Percentiles rank a stretch among this genome's conserved stretches.
Evolutionary conservation across 257 asterid species (phyloP).

Genomic region (Gentiana straminea): DNA sequence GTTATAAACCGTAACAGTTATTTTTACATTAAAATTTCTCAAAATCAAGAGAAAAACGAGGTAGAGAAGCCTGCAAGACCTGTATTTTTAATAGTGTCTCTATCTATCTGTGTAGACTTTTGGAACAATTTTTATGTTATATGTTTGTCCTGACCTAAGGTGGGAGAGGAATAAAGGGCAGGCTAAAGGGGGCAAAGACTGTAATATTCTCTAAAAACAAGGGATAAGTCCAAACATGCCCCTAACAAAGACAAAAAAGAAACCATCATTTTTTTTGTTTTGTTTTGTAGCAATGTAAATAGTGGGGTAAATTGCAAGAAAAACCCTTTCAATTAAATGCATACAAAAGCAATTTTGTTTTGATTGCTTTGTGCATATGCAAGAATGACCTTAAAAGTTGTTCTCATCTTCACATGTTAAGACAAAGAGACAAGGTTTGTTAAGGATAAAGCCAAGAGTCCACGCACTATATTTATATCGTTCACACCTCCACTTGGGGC

Average conservation of each 20-base stretch:
- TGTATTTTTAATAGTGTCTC: not conserved
- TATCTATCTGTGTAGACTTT: slow-evolving; percentile 7
- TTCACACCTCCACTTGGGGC: slow-evolving; percentile 3
- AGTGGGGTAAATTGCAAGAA: slow-evolving; percentile 12
- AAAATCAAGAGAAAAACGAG: too few relatives aligned
- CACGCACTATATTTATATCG: slow-evolving; percentile 14
- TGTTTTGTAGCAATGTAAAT: slow-evolving; percentile 28
- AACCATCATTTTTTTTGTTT: slow-evolving; percentile 31
- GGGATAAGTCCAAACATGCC: slow-evolving; percentile 52
- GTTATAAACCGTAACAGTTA: too few relatives aligned
- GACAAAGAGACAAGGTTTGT: slow-evolving; percentile 15
- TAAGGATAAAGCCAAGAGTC: slow-evolving; percentile 13
- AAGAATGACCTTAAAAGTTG: slow-evolving; percentile 8
- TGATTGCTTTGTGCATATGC: slow-evolving; percentile 14
- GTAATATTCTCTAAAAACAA: slow-evolving; percentile 34
- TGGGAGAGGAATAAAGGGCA: slow-evolving; percentile 59
- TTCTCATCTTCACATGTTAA: slow-evolving; percentile 8
- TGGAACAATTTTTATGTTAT: slow-evolving; percentile 11
- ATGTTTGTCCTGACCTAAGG: slow-evolving; percentile 51
- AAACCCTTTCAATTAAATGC: not conserved
- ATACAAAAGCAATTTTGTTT: slow-evolving; percentile 7
- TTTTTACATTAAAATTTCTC: too few relatives aligned
- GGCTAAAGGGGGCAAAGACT: slow-evolving; percentile 25
- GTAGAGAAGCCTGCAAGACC: too few relatives aligned
- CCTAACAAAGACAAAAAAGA: slow-evolving; percentile 59